phyloP scores from a whole-genome alignment of 257 asterid genomes.

The Plantago major region DNA sequence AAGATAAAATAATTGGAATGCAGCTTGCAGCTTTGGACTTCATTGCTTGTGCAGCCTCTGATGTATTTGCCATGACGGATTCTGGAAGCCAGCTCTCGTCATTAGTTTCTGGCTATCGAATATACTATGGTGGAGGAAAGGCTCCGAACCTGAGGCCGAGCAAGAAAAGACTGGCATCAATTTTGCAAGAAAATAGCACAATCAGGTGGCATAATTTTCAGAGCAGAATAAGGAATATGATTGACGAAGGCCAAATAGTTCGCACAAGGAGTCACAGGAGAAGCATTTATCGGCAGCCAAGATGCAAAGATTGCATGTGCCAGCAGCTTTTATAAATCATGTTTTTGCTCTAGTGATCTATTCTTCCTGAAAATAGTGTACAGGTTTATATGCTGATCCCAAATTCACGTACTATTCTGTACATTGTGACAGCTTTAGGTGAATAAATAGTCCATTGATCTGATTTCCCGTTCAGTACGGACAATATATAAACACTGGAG shows the following conservation, averaged over 20 bases:
- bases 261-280: constrained; percentile 35
- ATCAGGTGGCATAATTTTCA: constrained; percentile 57
- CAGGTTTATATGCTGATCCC: too few relatives aligned
- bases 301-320: constrained; percentile 81
- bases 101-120: constrained; percentile 76
- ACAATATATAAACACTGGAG: too few relatives aligned
- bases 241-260: constrained; percentile 70
- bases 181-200: constrained; percentile 51
- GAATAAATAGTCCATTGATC: too few relatives aligned
- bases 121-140: constrained; percentile 68
- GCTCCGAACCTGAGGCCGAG: constrained; percentile 82
- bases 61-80: constrained; percentile 92
- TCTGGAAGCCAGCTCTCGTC: constrained; percentile 96
- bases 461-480: too few relatives aligned
- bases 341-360: too few relatives aligned
- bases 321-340: background rate
- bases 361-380: too few relatives aligned
- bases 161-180: constrained; percentile 78
- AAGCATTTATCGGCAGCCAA: constrained; percentile 73
- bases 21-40: constrained; percentile 97
- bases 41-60: constrained; percentile 76
- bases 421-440: too few relatives aligned
- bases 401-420: too few relatives aligned
- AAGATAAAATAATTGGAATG: constrained; percentile 13
- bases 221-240: constrained; percentile 66